phyloP scores from a whole-genome alignment of 1,139 yeast species.

The Blastobotrys raffinosifermentans region DNA sequence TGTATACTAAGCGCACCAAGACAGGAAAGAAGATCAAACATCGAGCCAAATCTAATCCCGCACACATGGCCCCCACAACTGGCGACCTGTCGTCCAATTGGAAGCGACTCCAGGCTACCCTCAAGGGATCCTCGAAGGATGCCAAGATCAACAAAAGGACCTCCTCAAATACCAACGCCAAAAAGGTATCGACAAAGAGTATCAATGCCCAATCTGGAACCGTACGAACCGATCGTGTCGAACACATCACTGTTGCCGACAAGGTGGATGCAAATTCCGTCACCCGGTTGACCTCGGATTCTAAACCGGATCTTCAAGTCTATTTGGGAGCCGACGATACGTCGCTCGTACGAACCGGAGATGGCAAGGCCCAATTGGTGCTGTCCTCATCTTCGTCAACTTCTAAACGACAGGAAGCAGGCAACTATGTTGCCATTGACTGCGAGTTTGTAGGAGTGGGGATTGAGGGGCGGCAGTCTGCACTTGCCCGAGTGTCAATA shows the following conservation, averaged over 20 bases:
- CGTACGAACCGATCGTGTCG: too few relatives aligned
- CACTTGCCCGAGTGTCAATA: conserved; percentile 78
- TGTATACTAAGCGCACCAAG: background rate
- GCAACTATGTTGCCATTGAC: conserved; percentile 76
- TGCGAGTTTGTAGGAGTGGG: conserved; percentile 96
- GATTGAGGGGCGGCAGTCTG: conserved; percentile 58
- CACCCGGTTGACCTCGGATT: too few relatives aligned
- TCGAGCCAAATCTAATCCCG: background rate
- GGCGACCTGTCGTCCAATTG: conserved; percentile 20
- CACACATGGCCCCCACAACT: too few relatives aligned
- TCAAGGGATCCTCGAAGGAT: conserved; percentile 4
- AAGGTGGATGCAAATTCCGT: too few relatives aligned
- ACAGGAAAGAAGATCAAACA: background rate
- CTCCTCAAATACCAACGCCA: conserved; percentile 2
- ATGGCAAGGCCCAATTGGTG: too few relatives aligned
- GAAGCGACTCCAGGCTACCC: conserved; percentile 18
- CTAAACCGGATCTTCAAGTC: too few relatives aligned
- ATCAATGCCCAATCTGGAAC: too few relatives aligned
- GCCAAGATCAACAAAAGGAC: conserved; percentile 3
- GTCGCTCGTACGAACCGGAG: too few relatives aligned
- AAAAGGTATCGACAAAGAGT: background rate
- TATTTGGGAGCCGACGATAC: too few relatives aligned
- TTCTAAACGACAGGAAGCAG: conserved; percentile 29
- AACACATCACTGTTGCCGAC: too few relatives aligned
- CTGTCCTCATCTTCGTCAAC: background rate